Percentiles rank a stretch among this genome's conserved stretches.
Conservation (phyloP, 2,329 filamentous ascomycete genomes). For the Escovopsis sp. region DNA sequence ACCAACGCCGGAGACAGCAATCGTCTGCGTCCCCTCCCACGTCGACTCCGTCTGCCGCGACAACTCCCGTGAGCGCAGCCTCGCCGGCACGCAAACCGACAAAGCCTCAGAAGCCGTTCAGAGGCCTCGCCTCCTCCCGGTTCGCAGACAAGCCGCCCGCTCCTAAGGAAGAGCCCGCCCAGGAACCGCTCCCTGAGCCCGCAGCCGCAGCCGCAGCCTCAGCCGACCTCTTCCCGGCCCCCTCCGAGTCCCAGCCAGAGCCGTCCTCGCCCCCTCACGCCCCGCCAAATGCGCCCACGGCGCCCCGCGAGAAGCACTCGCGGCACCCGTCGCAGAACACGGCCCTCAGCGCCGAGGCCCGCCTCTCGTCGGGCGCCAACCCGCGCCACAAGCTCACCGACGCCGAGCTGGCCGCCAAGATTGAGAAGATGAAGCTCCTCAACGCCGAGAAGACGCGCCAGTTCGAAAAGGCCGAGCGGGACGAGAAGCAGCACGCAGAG, state of each 20-base stretch:
- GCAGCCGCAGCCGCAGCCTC: constrained; percentile 3
- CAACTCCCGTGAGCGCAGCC: constrained; percentile 2
- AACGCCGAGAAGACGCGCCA: constrained; percentile 43
- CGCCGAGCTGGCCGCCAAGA: constrained; percentile 41
- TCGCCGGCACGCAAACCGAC: constrained; percentile 6
- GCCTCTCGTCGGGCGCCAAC: constrained; percentile 40
- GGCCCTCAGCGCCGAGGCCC: constrained; percentile 24
- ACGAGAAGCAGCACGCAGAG: constrained; percentile 39
- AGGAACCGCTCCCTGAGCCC: constrained; percentile 8
- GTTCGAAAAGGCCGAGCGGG: constrained; percentile 42
- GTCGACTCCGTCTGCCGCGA: constrained; percentile 5
- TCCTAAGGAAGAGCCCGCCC: constrained; percentile 2
- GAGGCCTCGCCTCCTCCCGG: constrained; percentile 18
- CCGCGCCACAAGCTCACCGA: constrained; percentile 47
- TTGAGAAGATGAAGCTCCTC: constrained; percentile 46
- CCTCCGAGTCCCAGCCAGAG: constrained; percentile 3
- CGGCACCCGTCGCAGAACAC: constrained; percentile 13
- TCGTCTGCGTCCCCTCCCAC: constrained; percentile 4
- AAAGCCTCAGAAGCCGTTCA: constrained; percentile 4
- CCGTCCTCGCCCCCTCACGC: constrained; percentile 10
- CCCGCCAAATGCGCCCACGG: constrained; percentile 18
- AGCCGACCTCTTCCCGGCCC: constrained; percentile 3
- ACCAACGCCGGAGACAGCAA: constrained; percentile 2
- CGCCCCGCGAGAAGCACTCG: constrained; percentile 14
- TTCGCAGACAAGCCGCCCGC: constrained; percentile 18